Base-by-base conservation (phyloP, 257 asterid species). In the Orobanche coerulescens region DNA sequence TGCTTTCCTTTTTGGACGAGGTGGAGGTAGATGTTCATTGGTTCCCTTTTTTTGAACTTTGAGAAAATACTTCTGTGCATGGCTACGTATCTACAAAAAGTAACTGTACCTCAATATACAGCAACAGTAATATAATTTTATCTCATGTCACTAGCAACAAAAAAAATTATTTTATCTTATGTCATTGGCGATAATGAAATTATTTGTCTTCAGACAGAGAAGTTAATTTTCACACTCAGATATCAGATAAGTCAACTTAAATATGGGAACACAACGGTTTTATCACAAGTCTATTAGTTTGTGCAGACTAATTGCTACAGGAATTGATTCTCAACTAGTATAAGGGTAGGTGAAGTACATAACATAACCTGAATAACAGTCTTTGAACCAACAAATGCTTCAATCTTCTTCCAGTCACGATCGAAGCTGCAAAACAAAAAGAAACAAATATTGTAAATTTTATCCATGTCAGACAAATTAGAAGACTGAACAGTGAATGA, bases 371-470 rank as follows among this genome's bases (percentile, higher is more conserved):
- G 97, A 72, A 90, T 90, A 31, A 84, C 97, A 20, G 95, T 78
- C 73, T 90, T 90, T 7, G 97, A 90, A 34, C 96, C 97, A 34
- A 90, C 67, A 79, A 90, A 90, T 54, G 97, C 97, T 79, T 90
- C 97, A 15, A 90, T 90, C 71, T 90, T 90, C 73, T 90, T 90
- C 97, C 97, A 90, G 71, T 90, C 97, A 24, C 97, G 96, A 62
- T 90, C 96, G 69, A 90, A 90, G 8, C 97, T 90, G 76, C 33
- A 70, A 5, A 42, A 46, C 57, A 39, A 64, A 20, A 22, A 58
- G 14, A 56, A 62, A 43, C 25, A 34, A 2, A 14, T 34, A 28
- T 40, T 2, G n/a, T 44, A 46, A 62, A 43, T 18, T 54, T n/a
- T 28, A 52, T 18, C 48, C 4, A 62, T 25, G 44, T 36, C 16